Conservation (phyloP, 1,284 basidiomycete species). For the Golubevia sp. region DNA sequence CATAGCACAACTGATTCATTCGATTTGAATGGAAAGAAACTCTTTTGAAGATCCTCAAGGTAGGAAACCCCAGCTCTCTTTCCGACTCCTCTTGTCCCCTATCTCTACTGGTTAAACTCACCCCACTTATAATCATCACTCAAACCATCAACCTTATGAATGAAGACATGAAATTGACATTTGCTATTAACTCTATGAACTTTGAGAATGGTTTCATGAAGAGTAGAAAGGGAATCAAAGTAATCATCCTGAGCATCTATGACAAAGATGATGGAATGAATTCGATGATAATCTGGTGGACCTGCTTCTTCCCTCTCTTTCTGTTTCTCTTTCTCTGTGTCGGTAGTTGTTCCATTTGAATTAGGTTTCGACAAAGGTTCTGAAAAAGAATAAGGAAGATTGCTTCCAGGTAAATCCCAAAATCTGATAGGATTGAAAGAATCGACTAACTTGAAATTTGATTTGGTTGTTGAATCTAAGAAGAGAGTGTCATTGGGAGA, state of each 20-base stretch:
- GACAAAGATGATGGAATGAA: slow-evolving; percentile 46
- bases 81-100: no score
- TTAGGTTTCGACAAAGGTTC: neutral
- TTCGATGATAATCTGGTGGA: neutral
- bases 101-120: neutral
- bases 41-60: no score
- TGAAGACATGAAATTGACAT: slow-evolving; percentile 56
- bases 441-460: slow-evolving; percentile 23
- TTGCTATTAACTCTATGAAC: slow-evolving; percentile 42
- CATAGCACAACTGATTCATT: no score
- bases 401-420: slow-evolving; percentile 42
- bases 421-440: slow-evolving; percentile 35
- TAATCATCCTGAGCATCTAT: slow-evolving; percentile 57
- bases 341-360: neutral
- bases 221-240: slow-evolving; percentile 40
- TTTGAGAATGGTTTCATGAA: slow-evolving; percentile 37
- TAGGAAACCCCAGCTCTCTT: no score
- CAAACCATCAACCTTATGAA: slow-evolving; percentile 58
- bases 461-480: slow-evolving; percentile 32
- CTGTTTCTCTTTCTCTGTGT: no score
- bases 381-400: slow-evolving; percentile 3
- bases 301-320: neutral
- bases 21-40: no score
- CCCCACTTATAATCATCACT: slow-evolving; percentile 49
- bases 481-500: slow-evolving; percentile 50